phyloP scores from a whole-genome alignment of 441 rosid species.

The Populus hybrid region DNA sequence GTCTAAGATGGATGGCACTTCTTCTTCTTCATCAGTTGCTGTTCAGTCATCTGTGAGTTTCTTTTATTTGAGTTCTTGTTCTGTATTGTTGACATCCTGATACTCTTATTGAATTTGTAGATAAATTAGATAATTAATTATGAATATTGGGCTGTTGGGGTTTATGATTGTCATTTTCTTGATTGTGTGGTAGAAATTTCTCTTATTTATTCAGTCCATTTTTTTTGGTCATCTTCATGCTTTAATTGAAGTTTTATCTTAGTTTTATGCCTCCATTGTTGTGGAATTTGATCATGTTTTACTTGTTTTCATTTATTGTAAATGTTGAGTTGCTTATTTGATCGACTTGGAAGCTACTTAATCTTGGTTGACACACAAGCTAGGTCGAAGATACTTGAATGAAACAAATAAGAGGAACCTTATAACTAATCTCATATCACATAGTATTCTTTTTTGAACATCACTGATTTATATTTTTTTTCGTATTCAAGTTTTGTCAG shows the following conservation, averaged over 20 bases:
- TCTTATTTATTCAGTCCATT: background rate
- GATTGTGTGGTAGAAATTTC: background rate
- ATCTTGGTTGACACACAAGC: no score
- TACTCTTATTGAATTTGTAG: background rate
- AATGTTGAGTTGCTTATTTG: background rate
- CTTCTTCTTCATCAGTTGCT: slow-evolving; percentile 32
- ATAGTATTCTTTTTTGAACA: background rate
- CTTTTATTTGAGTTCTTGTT: slow-evolving; percentile 11
- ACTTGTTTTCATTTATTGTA: background rate
- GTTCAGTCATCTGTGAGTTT: slow-evolving; percentile 63
- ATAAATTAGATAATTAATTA: background rate
- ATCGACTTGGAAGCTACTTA: no score
- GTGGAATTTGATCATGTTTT: background rate
- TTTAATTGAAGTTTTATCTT: no score
- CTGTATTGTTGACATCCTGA: background rate
- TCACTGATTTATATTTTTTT: background rate
- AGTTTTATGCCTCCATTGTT: background rate
- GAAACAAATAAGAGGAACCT: background rate
- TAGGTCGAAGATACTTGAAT: no score
- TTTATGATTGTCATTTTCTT: background rate
- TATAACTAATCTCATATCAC: background rate
- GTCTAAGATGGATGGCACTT: slow-evolving; percentile 44
- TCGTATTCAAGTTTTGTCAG: background rate
- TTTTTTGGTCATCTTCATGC: background rate
- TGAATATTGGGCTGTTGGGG: background rate